Evolutionary conservation across 2,329 filamentous ascomycete species (phyloP), one percentile per base, ranked within the genome.

Genomic region (Nemania serpens): DNA sequence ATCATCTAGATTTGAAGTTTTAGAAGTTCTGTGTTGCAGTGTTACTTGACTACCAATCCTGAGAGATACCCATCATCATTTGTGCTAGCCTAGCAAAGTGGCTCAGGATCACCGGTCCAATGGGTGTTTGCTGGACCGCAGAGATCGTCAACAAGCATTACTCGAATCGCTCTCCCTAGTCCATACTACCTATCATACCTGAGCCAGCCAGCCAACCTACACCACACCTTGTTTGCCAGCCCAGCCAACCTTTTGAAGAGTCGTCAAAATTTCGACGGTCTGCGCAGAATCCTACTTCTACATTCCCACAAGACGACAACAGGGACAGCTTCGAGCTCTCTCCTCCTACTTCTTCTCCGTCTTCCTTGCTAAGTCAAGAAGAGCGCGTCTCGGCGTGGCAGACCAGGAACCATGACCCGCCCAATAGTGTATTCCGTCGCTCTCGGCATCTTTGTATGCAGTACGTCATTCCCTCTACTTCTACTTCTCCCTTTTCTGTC

Each of bases 401-500:
- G 37, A 59, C 20, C 15, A 36, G 17, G 33, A 46, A 62, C 43
- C 51, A 81, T 81, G 79, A 79, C 79, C 59, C 75, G 78, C 69
- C 69, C 71, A 54, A 72, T 76, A 61, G 73, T 81, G 52, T 81
- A 81, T 66, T 71, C 65, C 58, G 68, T 73, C 58, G 75, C 74
- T 56, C 71, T 81, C 25, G 73, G 75, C 62, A 75, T 76, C 59
- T 79, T 80, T 59, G 64, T 78, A 17, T 75, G 74, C 47, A 78
- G 79, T 80, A 76, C 70, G 75, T 75, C 68, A 71, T 73, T 63
- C 17, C 52, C 46, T 41, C 47, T 41, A 42, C 39, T 50, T 20
- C 42, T 29, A 4, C 7, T 43, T 37, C 45, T 41, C 42, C 39
- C 53, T 20, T 37, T n/a, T n/a, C n/a, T 41, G 56, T 57, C 52